Percentiles rank a stretch among this genome's conserved stretches.
Conservation (phyloP, 106 monocot species). For the Platanthera zijinensis region DNA sequence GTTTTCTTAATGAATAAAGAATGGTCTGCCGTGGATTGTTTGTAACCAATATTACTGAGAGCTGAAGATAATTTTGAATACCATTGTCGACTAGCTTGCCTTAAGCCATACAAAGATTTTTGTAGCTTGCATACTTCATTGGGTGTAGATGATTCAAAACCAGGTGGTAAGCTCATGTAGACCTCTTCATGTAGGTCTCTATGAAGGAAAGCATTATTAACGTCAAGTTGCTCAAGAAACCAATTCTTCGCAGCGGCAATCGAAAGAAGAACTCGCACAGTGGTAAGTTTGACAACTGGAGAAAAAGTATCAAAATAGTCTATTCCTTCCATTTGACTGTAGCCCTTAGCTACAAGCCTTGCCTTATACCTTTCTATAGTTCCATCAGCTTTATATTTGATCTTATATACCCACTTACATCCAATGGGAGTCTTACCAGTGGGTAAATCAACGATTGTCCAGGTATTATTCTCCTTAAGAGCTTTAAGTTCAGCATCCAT, state of each 20-base stretch:
- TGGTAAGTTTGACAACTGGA: neutral
- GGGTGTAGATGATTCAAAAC: neutral
- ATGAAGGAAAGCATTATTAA: constrained; percentile 3
- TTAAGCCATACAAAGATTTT: constrained; percentile 1
- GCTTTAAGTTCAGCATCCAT: too few species aligned
- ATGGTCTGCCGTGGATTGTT: too few species aligned
- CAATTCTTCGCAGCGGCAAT: neutral
- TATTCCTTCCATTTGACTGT: neutral
- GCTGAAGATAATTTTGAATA: too few species aligned
- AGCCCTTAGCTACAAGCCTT: constrained; percentile 7
- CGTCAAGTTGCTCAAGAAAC: neutral
- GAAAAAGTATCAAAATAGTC: constrained; percentile 9
- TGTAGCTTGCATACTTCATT: neutral
- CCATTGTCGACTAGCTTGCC: neutral
- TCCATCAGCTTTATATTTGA: neutral
- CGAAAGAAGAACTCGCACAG: neutral
- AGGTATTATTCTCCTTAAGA: neutral
- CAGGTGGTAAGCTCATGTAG: neutral
- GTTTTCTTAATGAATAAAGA: too few species aligned
- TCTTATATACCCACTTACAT: constrained; percentile 12
- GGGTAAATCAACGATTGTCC: too few species aligned
- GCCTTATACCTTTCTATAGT: constrained; percentile 2
- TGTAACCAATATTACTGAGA: too few species aligned
- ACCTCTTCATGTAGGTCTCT: too few species aligned
- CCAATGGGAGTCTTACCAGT: neutral